A percentile compares a stretch with the other conserved stretches of the same genome.
These are phyloP conservation scores for Bisporella sp. DNA, from an alignment of 2,329 filamentous ascomycete species.

Conservation along the genomic window DNA sequence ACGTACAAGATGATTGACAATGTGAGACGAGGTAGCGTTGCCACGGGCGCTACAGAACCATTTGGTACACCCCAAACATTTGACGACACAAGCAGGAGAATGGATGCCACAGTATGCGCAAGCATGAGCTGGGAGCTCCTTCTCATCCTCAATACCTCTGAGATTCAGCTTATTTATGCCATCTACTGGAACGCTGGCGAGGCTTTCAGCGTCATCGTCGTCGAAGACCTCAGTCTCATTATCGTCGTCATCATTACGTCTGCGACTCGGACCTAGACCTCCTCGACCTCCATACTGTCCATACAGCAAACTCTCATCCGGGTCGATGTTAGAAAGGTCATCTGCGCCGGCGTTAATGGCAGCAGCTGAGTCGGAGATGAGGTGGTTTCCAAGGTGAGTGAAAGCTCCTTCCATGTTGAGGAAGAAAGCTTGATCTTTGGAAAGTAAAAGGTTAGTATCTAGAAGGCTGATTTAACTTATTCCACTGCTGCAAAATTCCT, in stretches of 20 bases:
- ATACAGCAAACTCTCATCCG: slow-evolving; percentile 77
- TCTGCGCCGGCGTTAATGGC: slow-evolving; percentile 82
- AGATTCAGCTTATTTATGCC: slow-evolving; percentile 60
- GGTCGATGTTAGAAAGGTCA: slow-evolving; percentile 61
- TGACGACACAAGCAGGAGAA: slow-evolving; percentile 90
- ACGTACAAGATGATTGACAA: slow-evolving; percentile 95
- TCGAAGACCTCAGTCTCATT: slow-evolving; percentile 79
- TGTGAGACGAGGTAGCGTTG: slow-evolving; percentile 94
- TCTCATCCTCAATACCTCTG: slow-evolving; percentile 67
- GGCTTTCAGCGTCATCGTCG: slow-evolving; percentile 67
- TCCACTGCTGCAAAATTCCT: background rate
- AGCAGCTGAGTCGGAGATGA: slow-evolving; percentile 75
- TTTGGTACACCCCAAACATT: slow-evolving; percentile 91
- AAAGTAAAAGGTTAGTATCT: slow-evolving; percentile 7
- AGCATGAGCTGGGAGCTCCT: slow-evolving; percentile 86
- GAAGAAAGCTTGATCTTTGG: slow-evolving; percentile 10
- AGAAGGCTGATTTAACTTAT: background rate
- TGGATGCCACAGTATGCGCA: slow-evolving; percentile 99
- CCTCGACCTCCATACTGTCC: slow-evolving; percentile 56
- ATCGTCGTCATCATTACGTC: slow-evolving; percentile 80
- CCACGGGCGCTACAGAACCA: slow-evolving; percentile 99
- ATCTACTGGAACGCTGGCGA: slow-evolving; percentile 76
- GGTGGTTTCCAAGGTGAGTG: slow-evolving; percentile 79
- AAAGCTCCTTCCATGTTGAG: slow-evolving; percentile 75
- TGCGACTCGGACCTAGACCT: slow-evolving; percentile 40